Base-by-base conservation (phyloP, 2,329 filamentous ascomycete genomes). In the Arthrobotrys conoides region DNA sequence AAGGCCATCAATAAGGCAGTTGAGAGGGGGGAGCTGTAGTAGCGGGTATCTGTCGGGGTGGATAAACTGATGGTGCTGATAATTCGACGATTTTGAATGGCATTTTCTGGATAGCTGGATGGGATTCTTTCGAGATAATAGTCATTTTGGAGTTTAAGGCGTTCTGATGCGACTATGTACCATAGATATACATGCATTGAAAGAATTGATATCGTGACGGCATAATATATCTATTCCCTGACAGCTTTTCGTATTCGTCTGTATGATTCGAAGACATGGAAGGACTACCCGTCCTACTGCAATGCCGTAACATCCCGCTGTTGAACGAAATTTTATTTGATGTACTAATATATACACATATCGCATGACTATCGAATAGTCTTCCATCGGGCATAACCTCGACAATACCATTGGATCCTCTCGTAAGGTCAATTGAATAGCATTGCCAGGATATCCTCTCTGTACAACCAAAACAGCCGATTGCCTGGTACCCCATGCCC, bases 1-100 rank as follows among this genome's bases (percentile, higher is more conserved):
- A 87, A 88, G 12, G 87, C 88, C 12, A 91, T 94, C 1, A 79
- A 81, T 44, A 80, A 71, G 8, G 75, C 81, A 53, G 63, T 68
- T 8, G 79, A 82, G 51, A 79, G 76, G 20, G 77, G 76, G 20
- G 63, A 73, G 9, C 55, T 77, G 8, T 77, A 63, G 75, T 63
- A 14, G 12, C 12, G 12, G 38, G 38, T 41, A 30, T 30, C 27
- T 30, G 6, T 30, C 27, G 3, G 33, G 33, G 33, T 36, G 33
- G 27, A 30, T 36, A 36, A 36, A 36, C 33, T 8, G 33, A 10
- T 36, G 5, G 9, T 36, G 9, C 33, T 10, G 33, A 36, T 12
- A 12, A 3, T 10, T 36, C 8, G 33, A 36, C 33, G 33, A 14
- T 18, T 41, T 44, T 61, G 57, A 27, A 27, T n/a, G 14, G 20